Conservation (phyloP, 2,329 filamentous ascomycete species). For the Aspergillus ochraceoroseus region DNA sequence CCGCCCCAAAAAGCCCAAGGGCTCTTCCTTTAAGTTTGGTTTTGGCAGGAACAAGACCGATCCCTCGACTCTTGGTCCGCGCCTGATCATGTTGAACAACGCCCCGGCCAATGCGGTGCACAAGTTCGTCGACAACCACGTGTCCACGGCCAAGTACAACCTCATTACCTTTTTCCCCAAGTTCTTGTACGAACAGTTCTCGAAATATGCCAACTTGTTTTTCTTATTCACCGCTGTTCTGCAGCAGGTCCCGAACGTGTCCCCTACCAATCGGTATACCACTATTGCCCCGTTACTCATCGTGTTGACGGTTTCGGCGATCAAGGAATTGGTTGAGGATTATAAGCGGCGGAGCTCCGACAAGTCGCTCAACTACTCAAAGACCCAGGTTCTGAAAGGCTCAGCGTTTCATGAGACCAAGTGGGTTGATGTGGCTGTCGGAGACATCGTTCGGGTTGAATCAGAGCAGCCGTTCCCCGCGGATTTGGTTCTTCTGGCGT, state of each 20-base stretch:
- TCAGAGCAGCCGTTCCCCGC: constrained; percentile 94
- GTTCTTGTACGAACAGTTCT: constrained; percentile 97
- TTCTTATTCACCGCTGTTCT: constrained; percentile 95
- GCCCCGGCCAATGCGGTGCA: constrained; percentile 81
- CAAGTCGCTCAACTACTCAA: constrained; percentile 79
- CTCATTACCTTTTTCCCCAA: constrained; percentile 87
- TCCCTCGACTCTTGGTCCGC: constrained; percentile 82
- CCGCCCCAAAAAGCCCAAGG: constrained; percentile 59
- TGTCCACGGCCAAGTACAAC: constrained; percentile 98
- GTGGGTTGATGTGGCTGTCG: constrained; percentile 90
- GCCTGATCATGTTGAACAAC: constrained; percentile 94
- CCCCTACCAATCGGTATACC: constrained; percentile 90
- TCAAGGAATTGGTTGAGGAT: constrained; percentile 91
- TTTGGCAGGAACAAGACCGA: constrained; percentile 81
- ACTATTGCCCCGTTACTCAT: constrained; percentile 91
- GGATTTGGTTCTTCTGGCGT: constrained; percentile 85
- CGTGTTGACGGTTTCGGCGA: constrained; percentile 88
- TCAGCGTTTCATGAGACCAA: constrained; percentile 79
- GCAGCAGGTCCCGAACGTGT: constrained; percentile 92
- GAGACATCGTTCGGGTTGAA: constrained; percentile 87
- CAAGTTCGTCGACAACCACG: constrained; percentile 93
- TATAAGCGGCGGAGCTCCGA: constrained; percentile 85
- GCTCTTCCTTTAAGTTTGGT: constrained; percentile 84
- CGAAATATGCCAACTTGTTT: constrained; percentile 98
- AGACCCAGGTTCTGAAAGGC: constrained; percentile 74